Evolutionary conservation across 352 stramenopile species (phyloP), one percentile per base, ranked within the genome.

Genomic region (Phytophthora pistaciae): DNA sequence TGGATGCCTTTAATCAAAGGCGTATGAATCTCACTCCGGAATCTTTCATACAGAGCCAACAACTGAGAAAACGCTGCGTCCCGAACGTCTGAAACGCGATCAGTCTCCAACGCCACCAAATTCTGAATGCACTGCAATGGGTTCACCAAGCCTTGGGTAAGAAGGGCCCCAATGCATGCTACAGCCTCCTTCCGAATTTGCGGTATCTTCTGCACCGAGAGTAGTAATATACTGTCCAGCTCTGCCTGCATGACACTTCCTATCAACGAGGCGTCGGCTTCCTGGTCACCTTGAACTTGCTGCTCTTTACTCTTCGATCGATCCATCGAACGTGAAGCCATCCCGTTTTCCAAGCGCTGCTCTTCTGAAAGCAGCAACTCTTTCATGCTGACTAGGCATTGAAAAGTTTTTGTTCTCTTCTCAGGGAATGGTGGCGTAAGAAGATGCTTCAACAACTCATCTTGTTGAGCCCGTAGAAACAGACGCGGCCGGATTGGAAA

Each of bases 191-290:
- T 82, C 21, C 90, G 86, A 57, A 97, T 86, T 60, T 84, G 81
- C 9, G 82, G 68, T 46, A 84, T 66, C 21, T 90, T 90, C 6
- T 87, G 65, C 4, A 92, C 38, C 18, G 77, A 78, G n/a, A 95
- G 50, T 23, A 53, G 21, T 60, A 96, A 68, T 11, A 95, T 75
- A 40, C 92, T 90, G 11, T 56, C 55, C 13, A 97, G 68, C 44
- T 97, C 86, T n/a, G 80, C 89, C 68, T 96, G 88, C 88, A 96
- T 95, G 13, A 97, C 82, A 31, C 89, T 89, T 29, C 89, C 90
- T 46, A 97, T 95, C n/a, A 96, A 78, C 7, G 87, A 90, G 20
- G 87, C 87, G 33, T 95, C 88, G 14, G 85, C 87, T 80, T 96
- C 88, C 68, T 96, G 90, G 48, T 97, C 90, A n/a, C 90, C 88